These are phyloP conservation scores for Rhodamnia argentea DNA, from an alignment of 345 rosid species.

Conservation along the genomic window DNA sequence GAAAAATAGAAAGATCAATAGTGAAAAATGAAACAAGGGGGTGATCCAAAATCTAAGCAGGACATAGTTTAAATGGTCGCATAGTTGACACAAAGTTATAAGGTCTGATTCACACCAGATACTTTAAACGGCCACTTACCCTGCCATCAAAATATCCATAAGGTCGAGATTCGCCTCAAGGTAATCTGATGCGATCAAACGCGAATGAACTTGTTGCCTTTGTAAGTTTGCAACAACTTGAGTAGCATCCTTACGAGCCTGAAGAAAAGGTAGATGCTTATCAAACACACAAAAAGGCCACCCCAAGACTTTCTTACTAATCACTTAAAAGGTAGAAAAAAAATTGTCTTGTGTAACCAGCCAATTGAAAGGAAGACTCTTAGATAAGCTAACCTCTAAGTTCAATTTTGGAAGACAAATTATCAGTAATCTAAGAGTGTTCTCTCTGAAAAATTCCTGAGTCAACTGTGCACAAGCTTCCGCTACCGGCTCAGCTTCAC, in stretches of 20 bases:
- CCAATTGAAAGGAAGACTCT: not conserved
- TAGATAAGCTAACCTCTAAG: constrained; percentile 25
- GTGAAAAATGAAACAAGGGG: not conserved
- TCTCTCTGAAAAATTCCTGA: constrained; percentile 45
- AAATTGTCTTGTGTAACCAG: not conserved
- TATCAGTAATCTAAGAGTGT: constrained; percentile 37
- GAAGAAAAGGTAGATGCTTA: not conserved
- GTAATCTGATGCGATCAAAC: constrained; percentile 23
- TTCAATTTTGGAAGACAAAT: constrained; percentile 37
- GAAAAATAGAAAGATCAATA: not conserved
- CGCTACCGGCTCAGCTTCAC: constrained; percentile 41
- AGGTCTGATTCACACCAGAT: not conserved
- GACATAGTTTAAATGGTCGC: not conserved
- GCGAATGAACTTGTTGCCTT: constrained; percentile 31
- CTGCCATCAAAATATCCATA: constrained; percentile 25
- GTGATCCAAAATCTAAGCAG: not conserved
- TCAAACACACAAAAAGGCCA: not conserved
- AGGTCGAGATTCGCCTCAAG: constrained; percentile 31
- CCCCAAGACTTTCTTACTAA: not conserved
- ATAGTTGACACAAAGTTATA: not conserved
- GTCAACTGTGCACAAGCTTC: constrained; percentile 45
- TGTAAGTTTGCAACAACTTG: constrained; percentile 44
- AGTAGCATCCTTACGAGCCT: constrained; percentile 41
- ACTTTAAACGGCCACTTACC: constrained; percentile 11
- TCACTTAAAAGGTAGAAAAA: not conserved